Percentiles rank a stretch among this genome's conserved stretches.
phyloP scores from a whole-genome alignment of 352 stramenopile species.

The Salisapilia sapeloensis region DNA sequence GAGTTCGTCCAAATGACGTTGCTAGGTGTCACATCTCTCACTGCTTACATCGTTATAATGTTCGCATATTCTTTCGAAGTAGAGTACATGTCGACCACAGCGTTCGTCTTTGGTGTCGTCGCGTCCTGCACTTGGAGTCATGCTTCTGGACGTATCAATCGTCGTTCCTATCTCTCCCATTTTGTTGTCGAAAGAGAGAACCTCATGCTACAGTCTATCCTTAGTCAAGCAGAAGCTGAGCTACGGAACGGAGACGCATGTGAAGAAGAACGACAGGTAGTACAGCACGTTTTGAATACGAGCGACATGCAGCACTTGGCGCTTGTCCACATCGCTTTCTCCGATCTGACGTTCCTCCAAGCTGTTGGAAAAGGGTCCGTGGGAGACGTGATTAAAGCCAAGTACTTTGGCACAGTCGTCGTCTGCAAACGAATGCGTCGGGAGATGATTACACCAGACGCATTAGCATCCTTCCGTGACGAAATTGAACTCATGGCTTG shows the following conservation, averaged over 20 bases:
- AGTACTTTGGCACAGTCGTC: constrained; percentile 75
- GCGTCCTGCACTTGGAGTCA: constrained; percentile 63
- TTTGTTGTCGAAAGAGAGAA: constrained; percentile 79
- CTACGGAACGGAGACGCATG: constrained; percentile 64
- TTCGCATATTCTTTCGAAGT: constrained; percentile 27
- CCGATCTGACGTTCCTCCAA: constrained; percentile 64
- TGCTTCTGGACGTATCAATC: constrained; percentile 61
- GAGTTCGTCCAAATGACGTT: constrained; percentile 77
- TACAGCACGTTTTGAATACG: constrained; percentile 42
- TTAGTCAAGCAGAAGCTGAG: constrained; percentile 65
- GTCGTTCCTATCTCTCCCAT: constrained; percentile 65
- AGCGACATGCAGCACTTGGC: constrained; percentile 64
- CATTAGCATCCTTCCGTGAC: constrained; percentile 64
- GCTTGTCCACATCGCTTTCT: constrained; percentile 69
- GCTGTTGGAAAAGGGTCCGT: constrained; percentile 65
- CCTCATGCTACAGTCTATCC: constrained; percentile 53
- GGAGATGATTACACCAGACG: constrained; percentile 53
- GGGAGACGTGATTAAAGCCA: constrained; percentile 80
- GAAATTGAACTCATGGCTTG: constrained; percentile 79
- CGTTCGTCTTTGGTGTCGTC: constrained; percentile 42
- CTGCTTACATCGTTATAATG: constrained; percentile 47
- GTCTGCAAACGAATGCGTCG: constrained; percentile 80
- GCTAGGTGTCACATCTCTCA: constrained; percentile 28
- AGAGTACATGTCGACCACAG: constrained; percentile 50
- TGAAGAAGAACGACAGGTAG: constrained; percentile 52